phyloP scores from a whole-genome alignment of 805 yeast genomes.

The Zygosaccharomyces siamensis region DNA sequence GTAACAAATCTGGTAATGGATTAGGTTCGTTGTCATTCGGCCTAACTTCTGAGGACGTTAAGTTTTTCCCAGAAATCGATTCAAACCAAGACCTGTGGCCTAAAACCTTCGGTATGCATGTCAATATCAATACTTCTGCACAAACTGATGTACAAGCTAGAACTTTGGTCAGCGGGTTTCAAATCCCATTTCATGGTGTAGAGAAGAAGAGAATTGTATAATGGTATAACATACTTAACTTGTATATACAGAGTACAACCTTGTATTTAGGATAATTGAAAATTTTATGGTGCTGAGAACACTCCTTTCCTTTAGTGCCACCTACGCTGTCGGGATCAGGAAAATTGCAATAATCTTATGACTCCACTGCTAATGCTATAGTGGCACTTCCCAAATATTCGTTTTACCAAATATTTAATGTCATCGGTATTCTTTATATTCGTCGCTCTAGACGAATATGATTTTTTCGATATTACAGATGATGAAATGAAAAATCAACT shows the following conservation, averaged over 20 bases:
- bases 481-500: background rate
- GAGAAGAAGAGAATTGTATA: slow-evolving; percentile 11
- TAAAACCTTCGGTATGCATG: slow-evolving; percentile 75
- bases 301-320: background rate
- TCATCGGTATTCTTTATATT: background rate
- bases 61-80: slow-evolving; percentile 89
- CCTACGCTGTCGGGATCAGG: background rate
- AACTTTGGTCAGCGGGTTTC: slow-evolving; percentile 72
- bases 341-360: background rate
- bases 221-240: background rate
- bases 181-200: slow-evolving; percentile 65
- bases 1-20: slow-evolving; percentile 72
- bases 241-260: slow-evolving; percentile 1
- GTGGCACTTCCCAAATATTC: background rate
- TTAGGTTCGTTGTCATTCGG: slow-evolving; percentile 87
- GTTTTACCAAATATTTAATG: background rate
- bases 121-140: slow-evolving; percentile 82
- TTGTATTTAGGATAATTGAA: slow-evolving; percentile 2
- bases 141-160: slow-evolving; percentile 89
- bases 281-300: background rate
- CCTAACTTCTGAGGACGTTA: slow-evolving; percentile 67
- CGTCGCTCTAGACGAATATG: background rate
- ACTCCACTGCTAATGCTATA: background rate
- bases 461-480: background rate
- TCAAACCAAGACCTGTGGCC: slow-evolving; percentile 88